phyloP scores from a whole-genome alignment of 2,329 filamentous ascomycete species.

The Penicillium palitans region DNA sequence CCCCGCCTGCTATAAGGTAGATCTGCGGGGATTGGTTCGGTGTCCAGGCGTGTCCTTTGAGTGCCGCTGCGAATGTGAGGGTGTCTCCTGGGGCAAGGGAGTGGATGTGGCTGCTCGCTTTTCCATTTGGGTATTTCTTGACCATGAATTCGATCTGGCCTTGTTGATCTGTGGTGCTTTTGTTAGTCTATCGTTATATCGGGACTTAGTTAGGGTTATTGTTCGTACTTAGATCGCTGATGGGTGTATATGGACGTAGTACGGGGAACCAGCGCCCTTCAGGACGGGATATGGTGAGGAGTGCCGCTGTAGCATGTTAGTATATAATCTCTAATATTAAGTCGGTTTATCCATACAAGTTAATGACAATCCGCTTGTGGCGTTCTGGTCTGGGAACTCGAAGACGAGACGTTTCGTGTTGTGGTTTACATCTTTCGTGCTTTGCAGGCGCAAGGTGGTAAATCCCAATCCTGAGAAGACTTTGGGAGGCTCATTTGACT shows the following conservation, averaged over 20 bases:
- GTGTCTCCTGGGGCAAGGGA: conserved; percentile 62
- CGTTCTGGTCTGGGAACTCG: conserved; percentile 51
- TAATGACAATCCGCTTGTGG: conserved; percentile 52
- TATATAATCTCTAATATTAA: not conserved
- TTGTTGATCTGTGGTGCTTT: conserved; percentile 48
- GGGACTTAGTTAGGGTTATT: not conserved
- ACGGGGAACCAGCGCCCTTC: conserved; percentile 59
- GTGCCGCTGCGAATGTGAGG: conserved; percentile 57
- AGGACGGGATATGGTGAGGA: conserved; percentile 63
- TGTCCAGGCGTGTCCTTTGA: conserved; percentile 58
- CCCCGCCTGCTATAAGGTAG: conserved; percentile 69
- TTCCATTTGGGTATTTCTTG: conserved; percentile 67
- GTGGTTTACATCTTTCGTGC: conserved; percentile 56
- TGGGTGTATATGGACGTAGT: conserved; percentile 66
- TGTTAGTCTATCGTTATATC: conserved; percentile 9
- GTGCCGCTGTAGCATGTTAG: conserved; percentile 45
- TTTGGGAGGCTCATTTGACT: conserved; percentile 10
- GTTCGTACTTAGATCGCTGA: conserved; percentile 53
- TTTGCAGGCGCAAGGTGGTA: conserved; percentile 52
- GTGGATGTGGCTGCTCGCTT: conserved; percentile 66
- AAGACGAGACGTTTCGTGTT: conserved; percentile 62
- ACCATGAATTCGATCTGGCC: conserved; percentile 65
- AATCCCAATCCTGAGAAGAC: conserved; percentile 34
- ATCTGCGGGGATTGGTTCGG: conserved; percentile 53
- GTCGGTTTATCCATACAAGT: conserved; percentile 43